Conservation (phyloP, 2,329 filamentous ascomycete genomes). For the Alternaria brassicae region DNA sequence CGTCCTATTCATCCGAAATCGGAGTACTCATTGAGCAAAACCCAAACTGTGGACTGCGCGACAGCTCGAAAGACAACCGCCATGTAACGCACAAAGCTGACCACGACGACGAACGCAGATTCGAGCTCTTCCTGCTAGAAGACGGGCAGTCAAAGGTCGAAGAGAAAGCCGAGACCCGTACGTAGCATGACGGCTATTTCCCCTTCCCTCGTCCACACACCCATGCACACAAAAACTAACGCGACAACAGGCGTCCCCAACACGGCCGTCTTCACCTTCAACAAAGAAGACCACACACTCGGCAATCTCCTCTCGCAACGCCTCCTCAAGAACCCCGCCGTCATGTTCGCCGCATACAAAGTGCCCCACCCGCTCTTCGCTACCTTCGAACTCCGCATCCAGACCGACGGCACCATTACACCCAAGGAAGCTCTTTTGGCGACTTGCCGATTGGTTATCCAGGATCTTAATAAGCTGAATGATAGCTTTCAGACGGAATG, state of each 20-base stretch:
- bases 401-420: constrained; percentile 86
- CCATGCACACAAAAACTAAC: constrained; percentile 6
- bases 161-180: constrained; percentile 87
- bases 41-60: constrained; percentile 14
- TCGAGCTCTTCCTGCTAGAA: constrained; percentile 88
- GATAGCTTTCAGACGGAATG: constrained; percentile 88
- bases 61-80: constrained; percentile 13
- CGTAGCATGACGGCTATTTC: constrained; percentile 49
- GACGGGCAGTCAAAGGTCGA: constrained; percentile 95
- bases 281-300: constrained; percentile 96
- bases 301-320: constrained; percentile 88
- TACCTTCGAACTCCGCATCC: constrained; percentile 76
- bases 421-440: constrained; percentile 88
- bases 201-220: neutral
- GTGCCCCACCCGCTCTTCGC: constrained; percentile 57
- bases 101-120: constrained; percentile 62
- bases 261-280: constrained; percentile 92
- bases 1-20: constrained; percentile 12
- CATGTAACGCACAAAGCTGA: constrained; percentile 26
- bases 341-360: constrained; percentile 93
- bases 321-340: constrained; percentile 81
- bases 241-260: constrained; percentile 80
- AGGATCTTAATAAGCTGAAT: constrained; percentile 78
- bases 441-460: constrained; percentile 82
- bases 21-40: constrained; percentile 22